A percentile compares a stretch with the other conserved stretches of the same genome.
phyloP scores from a whole-genome alignment of 768 basidiomycete species.

The Suillus tomentosus region DNA sequence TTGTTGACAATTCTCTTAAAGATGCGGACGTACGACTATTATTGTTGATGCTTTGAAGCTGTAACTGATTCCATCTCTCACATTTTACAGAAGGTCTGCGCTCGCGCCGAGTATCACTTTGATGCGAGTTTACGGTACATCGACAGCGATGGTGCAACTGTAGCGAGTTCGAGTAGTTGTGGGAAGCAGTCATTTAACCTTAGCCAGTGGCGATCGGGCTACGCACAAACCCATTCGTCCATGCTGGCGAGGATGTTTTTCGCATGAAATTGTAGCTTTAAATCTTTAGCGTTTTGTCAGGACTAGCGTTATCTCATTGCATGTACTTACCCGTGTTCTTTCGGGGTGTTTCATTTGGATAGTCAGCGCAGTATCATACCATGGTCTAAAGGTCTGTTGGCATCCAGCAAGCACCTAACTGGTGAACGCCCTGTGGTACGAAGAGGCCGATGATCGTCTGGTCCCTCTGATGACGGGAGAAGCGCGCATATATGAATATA shows the following conservation, averaged over 20 bases:
- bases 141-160: constrained; percentile 31
- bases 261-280: neutral
- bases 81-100: constrained; percentile 48
- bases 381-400: neutral
- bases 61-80: constrained; percentile 11
- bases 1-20: constrained; percentile 21
- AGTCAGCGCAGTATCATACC: neutral
- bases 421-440: neutral
- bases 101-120: constrained; percentile 56
- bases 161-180: constrained; percentile 27
- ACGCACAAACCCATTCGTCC: constrained; percentile 30
- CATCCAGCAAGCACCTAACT: neutral
- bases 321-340: neutral
- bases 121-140: constrained; percentile 38
- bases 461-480: neutral
- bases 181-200: constrained; percentile 26
- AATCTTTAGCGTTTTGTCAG: neutral
- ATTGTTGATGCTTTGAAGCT: neutral
- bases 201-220: constrained; percentile 36
- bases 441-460: neutral
- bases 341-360: neutral
- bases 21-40: constrained; percentile 54
- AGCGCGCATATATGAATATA: neutral
- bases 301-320: neutral
- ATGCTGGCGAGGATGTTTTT: constrained; percentile 36